Conservation (phyloP, 306 rosid genomes). For the Carpinus fangiana region DNA sequence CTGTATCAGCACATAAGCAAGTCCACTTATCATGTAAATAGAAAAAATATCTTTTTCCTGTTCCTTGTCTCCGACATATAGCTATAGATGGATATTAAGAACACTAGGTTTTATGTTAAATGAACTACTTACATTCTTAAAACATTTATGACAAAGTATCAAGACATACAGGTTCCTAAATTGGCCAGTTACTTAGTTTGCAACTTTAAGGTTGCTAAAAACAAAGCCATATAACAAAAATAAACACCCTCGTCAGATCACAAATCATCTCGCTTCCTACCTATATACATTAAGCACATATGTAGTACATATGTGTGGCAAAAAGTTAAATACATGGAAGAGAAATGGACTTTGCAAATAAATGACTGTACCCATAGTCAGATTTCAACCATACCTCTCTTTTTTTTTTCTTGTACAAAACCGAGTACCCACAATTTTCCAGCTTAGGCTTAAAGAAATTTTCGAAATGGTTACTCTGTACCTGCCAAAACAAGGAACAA, state of each 20-base stretch:
- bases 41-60: not conserved
- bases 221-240: not conserved
- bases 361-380: not conserved
- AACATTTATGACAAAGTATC: not conserved
- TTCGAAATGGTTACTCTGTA: constrained; percentile 36
- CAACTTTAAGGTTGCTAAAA: not conserved
- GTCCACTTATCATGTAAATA: not conserved
- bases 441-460: constrained; percentile 36
- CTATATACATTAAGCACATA: not conserved
- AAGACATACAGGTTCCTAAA: not conserved
- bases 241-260: not conserved
- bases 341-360: not conserved
- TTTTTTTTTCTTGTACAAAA: constrained; percentile 29
- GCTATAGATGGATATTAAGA: not conserved
- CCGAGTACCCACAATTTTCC: constrained; percentile 33
- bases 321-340: not conserved
- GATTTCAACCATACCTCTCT: constrained; percentile 13
- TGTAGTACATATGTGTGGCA: not conserved
- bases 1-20: not conserved
- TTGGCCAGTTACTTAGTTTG: not conserved
- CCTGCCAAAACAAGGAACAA: constrained; percentile 26
- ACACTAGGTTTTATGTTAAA: not conserved
- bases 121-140: not conserved
- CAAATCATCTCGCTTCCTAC: not conserved
- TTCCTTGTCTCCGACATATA: not conserved